Percentiles rank a stretch among this genome's conserved stretches.
phyloP scores from a whole-genome alignment of 495 filamentous ascomycete species.

The Xylaria cubensis region DNA sequence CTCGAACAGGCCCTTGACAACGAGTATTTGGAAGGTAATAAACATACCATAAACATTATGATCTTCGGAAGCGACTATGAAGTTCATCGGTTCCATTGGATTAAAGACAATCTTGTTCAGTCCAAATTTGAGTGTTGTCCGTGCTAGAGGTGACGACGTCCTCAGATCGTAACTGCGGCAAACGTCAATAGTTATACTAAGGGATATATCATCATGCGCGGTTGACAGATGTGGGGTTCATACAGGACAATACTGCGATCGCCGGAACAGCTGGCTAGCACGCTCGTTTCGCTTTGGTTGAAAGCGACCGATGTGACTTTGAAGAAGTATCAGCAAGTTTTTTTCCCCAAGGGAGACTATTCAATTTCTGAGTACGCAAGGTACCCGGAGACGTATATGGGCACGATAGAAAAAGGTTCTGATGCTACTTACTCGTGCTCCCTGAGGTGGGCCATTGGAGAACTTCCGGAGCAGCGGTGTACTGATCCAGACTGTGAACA shows the following conservation, averaged over 20 bases:
- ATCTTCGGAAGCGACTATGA: slow-evolving; percentile 76
- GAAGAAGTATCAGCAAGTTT: not conserved
- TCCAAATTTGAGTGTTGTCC: slow-evolving; percentile 77
- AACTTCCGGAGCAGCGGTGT: slow-evolving; percentile 77
- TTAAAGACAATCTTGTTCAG: slow-evolving; percentile 92
- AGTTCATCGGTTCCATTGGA: slow-evolving; percentile 94
- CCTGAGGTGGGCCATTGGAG: slow-evolving; percentile 84
- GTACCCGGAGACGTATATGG: not conserved
- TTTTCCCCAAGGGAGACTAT: not conserved
- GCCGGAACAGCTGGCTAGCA: slow-evolving; percentile 80
- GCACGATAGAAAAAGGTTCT: not conserved
- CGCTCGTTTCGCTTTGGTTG: slow-evolving; percentile 92
- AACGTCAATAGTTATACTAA: not conserved
- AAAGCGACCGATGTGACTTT: slow-evolving; percentile 78
- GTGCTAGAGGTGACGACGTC: slow-evolving; percentile 81
- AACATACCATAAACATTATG: slow-evolving; percentile 56
- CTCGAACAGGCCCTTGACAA: not conserved
- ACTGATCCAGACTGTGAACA: slow-evolving; percentile 83
- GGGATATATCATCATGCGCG: slow-evolving; percentile 46
- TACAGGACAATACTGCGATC: slow-evolving; percentile 84
- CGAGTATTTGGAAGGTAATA: not conserved
- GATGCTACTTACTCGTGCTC: slow-evolving; percentile 67
- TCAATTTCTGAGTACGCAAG: not conserved
- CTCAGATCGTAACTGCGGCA: slow-evolving; percentile 67
- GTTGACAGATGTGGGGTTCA: not conserved